These are phyloP conservation scores for Fusarium dimerum DNA, from an alignment of 2,329 filamentous ascomycete genomes.

Conservation along the genomic window DNA sequence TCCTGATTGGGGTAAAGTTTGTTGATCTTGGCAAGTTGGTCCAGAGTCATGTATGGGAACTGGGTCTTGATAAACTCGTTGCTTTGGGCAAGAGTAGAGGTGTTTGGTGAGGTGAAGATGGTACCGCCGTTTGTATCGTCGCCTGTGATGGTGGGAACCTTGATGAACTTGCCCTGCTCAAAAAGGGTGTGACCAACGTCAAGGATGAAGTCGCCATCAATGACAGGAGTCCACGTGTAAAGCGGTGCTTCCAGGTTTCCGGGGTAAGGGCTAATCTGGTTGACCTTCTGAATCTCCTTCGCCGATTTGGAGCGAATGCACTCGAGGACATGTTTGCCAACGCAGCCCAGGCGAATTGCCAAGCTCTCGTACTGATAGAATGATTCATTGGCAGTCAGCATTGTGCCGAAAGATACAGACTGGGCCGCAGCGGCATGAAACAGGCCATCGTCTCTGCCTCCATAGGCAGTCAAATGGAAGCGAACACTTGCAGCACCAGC, in stretches of 20 bases:
- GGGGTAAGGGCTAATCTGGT: constrained; percentile 39
- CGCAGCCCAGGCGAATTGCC: constrained; percentile 44
- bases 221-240: constrained; percentile 55
- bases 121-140: constrained; percentile 43
- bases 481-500: constrained; percentile 68
- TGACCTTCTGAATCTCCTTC: constrained; percentile 43
- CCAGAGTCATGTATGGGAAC: constrained; percentile 35
- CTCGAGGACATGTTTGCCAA: constrained; percentile 38
- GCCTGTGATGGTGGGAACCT: constrained; percentile 53
- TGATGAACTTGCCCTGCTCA: constrained; percentile 50
- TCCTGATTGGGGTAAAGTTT: constrained; percentile 39
- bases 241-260: constrained; percentile 37
- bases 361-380: constrained; percentile 56
- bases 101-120: constrained; percentile 33
- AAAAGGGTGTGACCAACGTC: constrained; percentile 53
- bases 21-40: constrained; percentile 34
- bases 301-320: constrained; percentile 49
- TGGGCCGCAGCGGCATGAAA: constrained; percentile 54
- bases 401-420: constrained; percentile 52
- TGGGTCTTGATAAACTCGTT: constrained; percentile 36
- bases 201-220: constrained; percentile 54
- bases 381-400: constrained; percentile 47
- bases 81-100: constrained; percentile 35
- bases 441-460: constrained; percentile 47
- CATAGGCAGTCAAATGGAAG: constrained; percentile 61